phyloP scores from a whole-genome alignment of 768 basidiomycete species.

The Boletus insuetus region DNA sequence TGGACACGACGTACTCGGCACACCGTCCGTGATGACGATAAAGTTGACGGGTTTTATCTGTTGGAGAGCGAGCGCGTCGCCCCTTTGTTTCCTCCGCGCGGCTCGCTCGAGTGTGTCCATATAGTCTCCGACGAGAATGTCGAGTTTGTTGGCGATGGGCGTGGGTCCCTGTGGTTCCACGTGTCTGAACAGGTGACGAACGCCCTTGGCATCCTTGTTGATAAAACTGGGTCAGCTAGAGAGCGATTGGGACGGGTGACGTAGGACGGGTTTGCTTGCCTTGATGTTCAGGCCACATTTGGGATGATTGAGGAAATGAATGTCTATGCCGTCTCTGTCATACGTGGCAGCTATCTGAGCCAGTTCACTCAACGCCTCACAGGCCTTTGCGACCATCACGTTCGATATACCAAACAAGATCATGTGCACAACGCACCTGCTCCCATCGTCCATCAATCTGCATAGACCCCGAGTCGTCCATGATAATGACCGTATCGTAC shows the following conservation, averaged over 20 bases:
- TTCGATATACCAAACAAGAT: neutral
- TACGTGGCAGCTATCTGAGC: constrained; percentile 49
- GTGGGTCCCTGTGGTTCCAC: constrained; percentile 46
- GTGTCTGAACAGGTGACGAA: constrained; percentile 42
- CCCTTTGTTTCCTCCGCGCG: constrained; percentile 19
- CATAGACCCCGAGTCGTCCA: constrained; percentile 67
- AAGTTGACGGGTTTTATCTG: constrained; percentile 55
- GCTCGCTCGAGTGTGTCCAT: constrained; percentile 34
- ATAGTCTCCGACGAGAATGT: constrained; percentile 39
- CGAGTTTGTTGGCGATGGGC: constrained; percentile 43
- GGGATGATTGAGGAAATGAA: constrained; percentile 54
- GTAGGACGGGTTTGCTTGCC: constrained; percentile 22
- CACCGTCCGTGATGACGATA: constrained; percentile 65
- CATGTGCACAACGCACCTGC: constrained; percentile 36
- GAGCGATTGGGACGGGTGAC: no score
- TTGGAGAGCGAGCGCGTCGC: constrained; percentile 23
- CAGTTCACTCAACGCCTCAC: constrained; percentile 38
- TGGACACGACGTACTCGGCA: constrained; percentile 42
- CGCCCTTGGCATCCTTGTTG: constrained; percentile 35
- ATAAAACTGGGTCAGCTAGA: neutral
- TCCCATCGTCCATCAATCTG: constrained; percentile 40
- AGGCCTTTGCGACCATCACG: neutral
- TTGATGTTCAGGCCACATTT: constrained; percentile 36
- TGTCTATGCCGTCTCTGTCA: constrained; percentile 58
- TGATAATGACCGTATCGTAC: constrained; percentile 56